Evolutionary conservation across 1,139 yeast genomes (phyloP), one percentile per base, ranked within the genome.

Genomic region (Geotrichum klebahnii): DNA sequence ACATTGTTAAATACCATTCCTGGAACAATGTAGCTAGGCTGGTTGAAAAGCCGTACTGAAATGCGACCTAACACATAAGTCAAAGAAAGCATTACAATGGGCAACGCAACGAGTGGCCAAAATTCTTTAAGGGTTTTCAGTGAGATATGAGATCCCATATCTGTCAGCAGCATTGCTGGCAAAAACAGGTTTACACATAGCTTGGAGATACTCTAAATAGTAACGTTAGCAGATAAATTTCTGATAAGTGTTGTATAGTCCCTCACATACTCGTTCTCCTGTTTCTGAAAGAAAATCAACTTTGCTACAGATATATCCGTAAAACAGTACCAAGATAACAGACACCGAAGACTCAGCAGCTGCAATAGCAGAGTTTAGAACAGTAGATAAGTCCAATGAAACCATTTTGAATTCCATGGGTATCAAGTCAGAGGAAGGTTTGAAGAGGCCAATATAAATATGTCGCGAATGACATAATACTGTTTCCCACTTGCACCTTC

Each of bases 1-100:
- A 55, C 58, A 42, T 57, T 57, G 47, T 57, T 57, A 50, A 57
- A 57, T 24, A 56, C 53, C 46, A 57, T 48, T 1, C 60, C 60
- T 19, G 60, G 59, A 24, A 57, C 47, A 40, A 57, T 48, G 44
- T 52, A 57, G 22, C 42, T 33, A 16, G 56, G 59, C 39, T 52
- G 51, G 9, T 51, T 51, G n/a, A 55, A 45, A 17, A 46, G 29
- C 2, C 47, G 38, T 20, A 57, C 58, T 16, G 42, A 39, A 16
- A 52, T 22, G 31, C 34, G 20, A 10, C 59, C 59, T 17, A 57
- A 16, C 17, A 52, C 16, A 36, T 49, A 56, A 17, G 56, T 44
- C 19, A 50, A 10, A 10, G 44, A 17, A 1, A 57, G 46, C 22
- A 53, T 38, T 19, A 55, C 14, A 31, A 50, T 37, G 23, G 59